Evolutionary conservation across 371 early-diverging fungal genomes (phyloP).

Genomic region (Mortierella polycephala): DNA sequence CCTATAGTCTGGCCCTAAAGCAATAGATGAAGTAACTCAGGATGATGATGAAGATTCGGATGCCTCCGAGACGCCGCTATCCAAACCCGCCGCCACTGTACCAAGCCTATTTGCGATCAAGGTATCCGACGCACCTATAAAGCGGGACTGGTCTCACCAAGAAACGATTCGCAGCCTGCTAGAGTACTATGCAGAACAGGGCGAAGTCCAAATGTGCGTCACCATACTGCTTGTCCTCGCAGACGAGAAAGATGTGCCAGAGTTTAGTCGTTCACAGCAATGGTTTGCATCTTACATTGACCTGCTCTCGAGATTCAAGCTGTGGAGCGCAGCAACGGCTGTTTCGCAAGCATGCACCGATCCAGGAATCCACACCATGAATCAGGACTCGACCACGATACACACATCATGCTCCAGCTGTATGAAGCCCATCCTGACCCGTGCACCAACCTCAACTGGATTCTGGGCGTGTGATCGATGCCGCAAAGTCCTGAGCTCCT

Average conservation of each 20-base stretch:
- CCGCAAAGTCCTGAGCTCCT: slow-evolving; percentile 68
- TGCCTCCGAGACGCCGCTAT: slow-evolving; percentile 6
- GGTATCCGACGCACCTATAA: slow-evolving; percentile 54
- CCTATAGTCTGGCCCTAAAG: slow-evolving; percentile 5
- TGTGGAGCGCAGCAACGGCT: slow-evolving; percentile 75
- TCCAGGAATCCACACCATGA: slow-evolving; percentile 56
- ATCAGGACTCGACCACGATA: slow-evolving; percentile 78
- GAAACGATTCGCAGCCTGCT: slow-evolving; percentile 67
- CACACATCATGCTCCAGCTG: slow-evolving; percentile 80
- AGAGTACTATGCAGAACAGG: slow-evolving; percentile 82
- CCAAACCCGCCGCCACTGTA: slow-evolving; percentile 12
- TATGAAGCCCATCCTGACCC: slow-evolving; percentile 69
- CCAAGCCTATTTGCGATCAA: slow-evolving; percentile 46
- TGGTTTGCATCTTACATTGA: slow-evolving; percentile 85
- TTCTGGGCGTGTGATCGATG: slow-evolving; percentile 85
- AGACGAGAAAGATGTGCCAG: slow-evolving; percentile 56
- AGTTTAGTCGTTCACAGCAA: slow-evolving; percentile 65
- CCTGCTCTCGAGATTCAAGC: slow-evolving; percentile 79
- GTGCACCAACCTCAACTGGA: slow-evolving; percentile 55
- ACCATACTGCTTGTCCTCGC: slow-evolving; percentile 73
- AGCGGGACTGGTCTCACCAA: slow-evolving; percentile 66
- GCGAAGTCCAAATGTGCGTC: slow-evolving; percentile 89
- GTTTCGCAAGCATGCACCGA: slow-evolving; percentile 71
- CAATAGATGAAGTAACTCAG: slow-evolving; percentile 2
- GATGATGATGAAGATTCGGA: slow-evolving; percentile 30